These are phyloP conservation scores for Ceratocystiopsis minuta DNA, from an alignment of 2,329 filamentous ascomycete genomes.

Conservation along the genomic window DNA sequence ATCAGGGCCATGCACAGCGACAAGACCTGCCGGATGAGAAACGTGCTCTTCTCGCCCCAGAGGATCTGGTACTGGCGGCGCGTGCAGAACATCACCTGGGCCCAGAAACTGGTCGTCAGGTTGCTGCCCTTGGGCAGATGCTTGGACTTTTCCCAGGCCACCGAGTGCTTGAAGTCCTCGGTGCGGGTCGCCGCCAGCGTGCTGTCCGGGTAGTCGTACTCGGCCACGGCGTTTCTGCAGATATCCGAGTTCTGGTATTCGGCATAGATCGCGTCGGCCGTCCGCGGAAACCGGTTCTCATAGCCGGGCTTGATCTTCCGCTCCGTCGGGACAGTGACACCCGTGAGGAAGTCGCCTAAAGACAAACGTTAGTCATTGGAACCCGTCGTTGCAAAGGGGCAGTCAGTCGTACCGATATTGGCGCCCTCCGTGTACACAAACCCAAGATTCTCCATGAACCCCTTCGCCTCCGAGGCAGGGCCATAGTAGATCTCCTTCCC, in stretches of 20 bases:
- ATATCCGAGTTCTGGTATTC: conserved; percentile 38
- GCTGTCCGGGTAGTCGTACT: conserved; percentile 39
- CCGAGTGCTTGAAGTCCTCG: conserved; percentile 32
- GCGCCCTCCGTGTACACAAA: conserved; percentile 39
- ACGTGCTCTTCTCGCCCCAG: conserved; percentile 52
- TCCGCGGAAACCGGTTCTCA: conserved; percentile 42
- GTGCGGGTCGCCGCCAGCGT: conserved; percentile 30
- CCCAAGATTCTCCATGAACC: conserved; percentile 25
- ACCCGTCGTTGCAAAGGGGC: too few relatives aligned
- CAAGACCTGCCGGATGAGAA: conserved; percentile 65
- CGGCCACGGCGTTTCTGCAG: conserved; percentile 28
- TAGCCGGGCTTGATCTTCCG: conserved; percentile 50
- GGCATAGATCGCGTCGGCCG: conserved; percentile 41
- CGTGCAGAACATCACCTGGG: conserved; percentile 51
- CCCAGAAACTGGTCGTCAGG: conserved; percentile 39
- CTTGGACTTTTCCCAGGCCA: conserved; percentile 26
- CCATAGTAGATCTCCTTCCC: conserved; percentile 50
- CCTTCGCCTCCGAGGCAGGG: conserved; percentile 21
- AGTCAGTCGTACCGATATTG: conserved; percentile 28
- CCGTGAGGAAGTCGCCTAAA: conserved; percentile 62
- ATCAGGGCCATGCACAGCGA: conserved; percentile 57
- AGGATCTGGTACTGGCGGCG: conserved; percentile 65
- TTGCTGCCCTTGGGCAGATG: conserved; percentile 31
- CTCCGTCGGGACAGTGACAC: conserved; percentile 58
- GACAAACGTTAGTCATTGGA: too few relatives aligned